These are phyloP conservation scores for Chalaropsis ovoidea DNA, from an alignment of 2,329 filamentous ascomycete species.

Conservation along the genomic window DNA sequence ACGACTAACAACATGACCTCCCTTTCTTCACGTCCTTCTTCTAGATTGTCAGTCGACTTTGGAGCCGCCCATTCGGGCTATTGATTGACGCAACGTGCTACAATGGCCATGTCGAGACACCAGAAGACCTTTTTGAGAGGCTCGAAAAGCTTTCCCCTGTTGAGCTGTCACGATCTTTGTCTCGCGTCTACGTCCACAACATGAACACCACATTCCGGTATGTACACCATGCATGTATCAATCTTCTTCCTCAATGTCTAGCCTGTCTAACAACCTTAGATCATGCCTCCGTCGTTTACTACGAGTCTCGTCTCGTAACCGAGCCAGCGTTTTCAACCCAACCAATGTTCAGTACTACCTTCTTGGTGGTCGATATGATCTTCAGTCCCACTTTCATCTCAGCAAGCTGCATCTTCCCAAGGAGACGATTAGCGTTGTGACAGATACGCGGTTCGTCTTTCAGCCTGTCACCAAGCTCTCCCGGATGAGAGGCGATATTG, in stretches of 20 bases:
- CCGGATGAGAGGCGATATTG: conserved; percentile 59
- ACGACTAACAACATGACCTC: background rate
- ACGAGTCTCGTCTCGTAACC: conserved; percentile 51
- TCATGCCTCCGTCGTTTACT: conserved; percentile 57
- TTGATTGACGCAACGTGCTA: conserved; percentile 62
- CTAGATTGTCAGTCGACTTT: conserved; percentile 57
- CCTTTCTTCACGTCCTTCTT: background rate
- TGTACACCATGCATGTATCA: conserved; percentile 24
- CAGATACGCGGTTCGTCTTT: conserved; percentile 55
- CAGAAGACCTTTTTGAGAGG: conserved; percentile 55
- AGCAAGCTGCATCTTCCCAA: conserved; percentile 57
- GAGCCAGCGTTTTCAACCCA: conserved; percentile 51
- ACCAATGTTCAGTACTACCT: conserved; percentile 57
- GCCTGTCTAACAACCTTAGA: conserved; percentile 30
- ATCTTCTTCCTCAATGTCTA: background rate
- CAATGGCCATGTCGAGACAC: conserved; percentile 55
- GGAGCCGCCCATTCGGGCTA: conserved; percentile 58
- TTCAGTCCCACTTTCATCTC: conserved; percentile 57
- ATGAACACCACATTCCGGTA: conserved; percentile 61
- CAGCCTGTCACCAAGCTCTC: conserved; percentile 56
- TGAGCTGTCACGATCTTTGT: conserved; percentile 50
- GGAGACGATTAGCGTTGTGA: conserved; percentile 59
- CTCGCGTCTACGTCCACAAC: conserved; percentile 58
- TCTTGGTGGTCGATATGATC: conserved; percentile 53
- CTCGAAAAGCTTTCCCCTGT: conserved; percentile 52